Conservation (phyloP, 2,329 filamentous ascomycete genomes). For the Chrysoporthe deuterocubensis region DNA sequence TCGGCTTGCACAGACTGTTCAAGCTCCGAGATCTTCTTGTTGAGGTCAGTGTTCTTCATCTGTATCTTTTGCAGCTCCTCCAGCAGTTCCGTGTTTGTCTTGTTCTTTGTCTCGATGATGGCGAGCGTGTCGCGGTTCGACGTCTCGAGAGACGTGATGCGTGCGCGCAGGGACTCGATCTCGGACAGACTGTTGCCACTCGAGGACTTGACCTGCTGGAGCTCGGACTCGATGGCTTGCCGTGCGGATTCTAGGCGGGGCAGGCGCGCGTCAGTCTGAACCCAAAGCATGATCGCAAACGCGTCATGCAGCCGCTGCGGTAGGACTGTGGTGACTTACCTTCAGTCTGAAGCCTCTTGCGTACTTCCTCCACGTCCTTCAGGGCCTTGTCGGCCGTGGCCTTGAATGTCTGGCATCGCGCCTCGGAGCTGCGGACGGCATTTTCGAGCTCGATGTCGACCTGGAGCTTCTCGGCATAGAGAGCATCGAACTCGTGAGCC, state of each 20-base stretch:
- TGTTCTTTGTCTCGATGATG: slow-evolving; percentile 87
- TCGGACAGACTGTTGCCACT: slow-evolving; percentile 75
- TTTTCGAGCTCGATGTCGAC: slow-evolving; percentile 93
- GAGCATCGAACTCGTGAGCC: slow-evolving; percentile 78
- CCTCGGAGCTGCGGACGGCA: slow-evolving; percentile 80
- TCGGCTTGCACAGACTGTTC: slow-evolving; percentile 85
- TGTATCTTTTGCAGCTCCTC: slow-evolving; percentile 89
- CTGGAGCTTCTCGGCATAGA: slow-evolving; percentile 86
- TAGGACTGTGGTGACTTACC: slow-evolving; percentile 56
- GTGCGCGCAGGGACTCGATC: slow-evolving; percentile 75
- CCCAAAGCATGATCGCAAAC: slow-evolving; percentile 9
- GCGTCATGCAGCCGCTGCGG: slow-evolving; percentile 18
- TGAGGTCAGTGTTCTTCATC: slow-evolving; percentile 81
- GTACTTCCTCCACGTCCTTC: slow-evolving; percentile 80
- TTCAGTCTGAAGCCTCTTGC: slow-evolving; percentile 80
- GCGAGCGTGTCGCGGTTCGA: slow-evolving; percentile 90
- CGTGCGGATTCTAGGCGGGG: slow-evolving; percentile 69
- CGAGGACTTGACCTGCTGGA: slow-evolving; percentile 77
- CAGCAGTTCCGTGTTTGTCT: slow-evolving; percentile 81
- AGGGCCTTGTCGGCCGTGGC: slow-evolving; percentile 79
- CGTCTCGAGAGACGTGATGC: slow-evolving; percentile 84
- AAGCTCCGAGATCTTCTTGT: slow-evolving; percentile 78
- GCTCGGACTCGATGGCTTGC: slow-evolving; percentile 77
- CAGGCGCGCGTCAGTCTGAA: slow-evolving; percentile 31
- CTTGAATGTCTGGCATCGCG: slow-evolving; percentile 81